phyloP scores from a whole-genome alignment of 2,329 filamentous ascomycete genomes.

The Ceratocystiopsis brevicomis region DNA sequence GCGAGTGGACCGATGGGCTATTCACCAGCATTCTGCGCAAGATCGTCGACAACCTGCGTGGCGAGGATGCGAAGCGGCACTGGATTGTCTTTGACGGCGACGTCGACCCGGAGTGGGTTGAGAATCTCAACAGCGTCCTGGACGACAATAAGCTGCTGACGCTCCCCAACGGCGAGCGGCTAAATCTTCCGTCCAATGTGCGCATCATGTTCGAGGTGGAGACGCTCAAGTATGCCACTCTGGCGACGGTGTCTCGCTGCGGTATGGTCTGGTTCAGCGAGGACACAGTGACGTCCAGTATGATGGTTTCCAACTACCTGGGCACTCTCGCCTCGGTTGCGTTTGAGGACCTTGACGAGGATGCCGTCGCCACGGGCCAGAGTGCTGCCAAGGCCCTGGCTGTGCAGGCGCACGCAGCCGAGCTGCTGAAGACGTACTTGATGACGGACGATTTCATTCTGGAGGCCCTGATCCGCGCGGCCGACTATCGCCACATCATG shows the following conservation, averaged over 20 bases:
- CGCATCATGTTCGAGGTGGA: constrained; percentile 99
- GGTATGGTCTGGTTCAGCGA: constrained; percentile 99
- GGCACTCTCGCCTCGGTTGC: constrained; percentile 62
- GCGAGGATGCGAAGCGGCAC: constrained; percentile 88
- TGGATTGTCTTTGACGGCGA: constrained; percentile 99
- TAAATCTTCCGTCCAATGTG: constrained; percentile 84
- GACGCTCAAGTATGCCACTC: constrained; percentile 87
- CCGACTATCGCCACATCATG: constrained; percentile 87
- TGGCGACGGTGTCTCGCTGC: constrained; percentile 97
- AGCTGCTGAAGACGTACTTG: constrained; percentile 57
- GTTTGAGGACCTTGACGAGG: constrained; percentile 93
- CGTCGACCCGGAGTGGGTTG: constrained; percentile 98
- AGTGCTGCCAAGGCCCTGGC: constrained; percentile 60
- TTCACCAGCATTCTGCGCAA: constrained; percentile 96
- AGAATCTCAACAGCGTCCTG: constrained; percentile 97
- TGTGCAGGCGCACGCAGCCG: constrained; percentile 62
- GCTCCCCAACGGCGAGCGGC: constrained; percentile 89
- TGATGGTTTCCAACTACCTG: constrained; percentile 88
- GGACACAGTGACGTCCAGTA: constrained; percentile 78
- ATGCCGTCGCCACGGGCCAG: constrained; percentile 52
- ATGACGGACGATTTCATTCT: constrained; percentile 64
- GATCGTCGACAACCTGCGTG: constrained; percentile 95
- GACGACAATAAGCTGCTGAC: constrained; percentile 98
- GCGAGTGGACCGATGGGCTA: constrained; percentile 96
- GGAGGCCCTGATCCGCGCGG: constrained; percentile 56